These are phyloP conservation scores for Beauveria rudraprayagi DNA, from an alignment of 2,329 filamentous ascomycete species.

Conservation along the genomic window DNA sequence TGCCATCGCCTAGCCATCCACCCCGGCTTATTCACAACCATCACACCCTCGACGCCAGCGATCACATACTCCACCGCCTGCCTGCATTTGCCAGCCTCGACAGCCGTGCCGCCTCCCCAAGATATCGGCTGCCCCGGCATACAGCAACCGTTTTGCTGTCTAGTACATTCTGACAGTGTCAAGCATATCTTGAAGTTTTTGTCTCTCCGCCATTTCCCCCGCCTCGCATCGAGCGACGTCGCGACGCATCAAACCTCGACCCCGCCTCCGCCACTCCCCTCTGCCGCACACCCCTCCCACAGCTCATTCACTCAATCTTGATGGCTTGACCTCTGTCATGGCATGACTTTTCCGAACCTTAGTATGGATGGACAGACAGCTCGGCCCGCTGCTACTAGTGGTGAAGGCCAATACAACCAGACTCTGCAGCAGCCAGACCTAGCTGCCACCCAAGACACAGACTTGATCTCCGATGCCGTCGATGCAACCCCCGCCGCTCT, in stretches of 20 bases:
- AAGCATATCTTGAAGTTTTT: neutral
- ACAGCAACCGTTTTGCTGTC: neutral
- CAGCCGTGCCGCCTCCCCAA: neutral
- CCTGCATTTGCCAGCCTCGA: neutral
- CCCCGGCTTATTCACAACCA: neutral
- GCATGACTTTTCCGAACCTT: slow-evolving; percentile 1
- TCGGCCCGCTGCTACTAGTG: neutral
- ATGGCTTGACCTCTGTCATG: slow-evolving; percentile 5
- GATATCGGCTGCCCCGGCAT: neutral
- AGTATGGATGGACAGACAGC: slow-evolving; percentile 9
- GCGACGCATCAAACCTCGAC: neutral
- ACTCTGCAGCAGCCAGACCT: neutral
- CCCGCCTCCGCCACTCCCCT: slow-evolving; percentile 1
- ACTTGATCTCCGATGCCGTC: slow-evolving; percentile 3
- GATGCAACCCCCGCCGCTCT: neutral
- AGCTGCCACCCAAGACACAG: neutral
- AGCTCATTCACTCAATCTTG: neutral
- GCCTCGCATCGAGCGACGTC: neutral
- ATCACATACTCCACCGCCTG: neutral
- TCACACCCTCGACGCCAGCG: neutral
- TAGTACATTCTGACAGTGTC: no score
- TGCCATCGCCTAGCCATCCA: no score
- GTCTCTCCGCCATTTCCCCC: neutral
- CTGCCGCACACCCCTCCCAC: neutral
- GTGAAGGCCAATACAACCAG: neutral